Percentiles rank a stretch among this genome's conserved stretches.
These are phyloP conservation scores for Boletus sp. DNA, from an alignment of 1,284 basidiomycete genomes.

Conservation along the genomic window DNA sequence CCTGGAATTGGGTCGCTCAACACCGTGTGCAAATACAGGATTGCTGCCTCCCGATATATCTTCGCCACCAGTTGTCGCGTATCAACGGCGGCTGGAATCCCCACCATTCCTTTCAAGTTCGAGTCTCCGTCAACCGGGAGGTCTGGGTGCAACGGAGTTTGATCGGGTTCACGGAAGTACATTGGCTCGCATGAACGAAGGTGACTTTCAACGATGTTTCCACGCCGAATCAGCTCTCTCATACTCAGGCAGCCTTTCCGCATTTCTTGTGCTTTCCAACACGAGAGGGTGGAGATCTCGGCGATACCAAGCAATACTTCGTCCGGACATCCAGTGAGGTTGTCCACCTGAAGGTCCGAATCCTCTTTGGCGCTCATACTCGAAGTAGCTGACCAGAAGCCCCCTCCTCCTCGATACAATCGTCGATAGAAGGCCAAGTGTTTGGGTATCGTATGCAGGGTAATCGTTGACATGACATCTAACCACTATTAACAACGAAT, in stretches of 20 bases:
- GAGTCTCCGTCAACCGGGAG: constrained; percentile 32
- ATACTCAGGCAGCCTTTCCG: constrained; percentile 61
- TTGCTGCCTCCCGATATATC: constrained; percentile 64
- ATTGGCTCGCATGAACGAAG: constrained; percentile 41
- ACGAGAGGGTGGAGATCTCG: constrained; percentile 66
- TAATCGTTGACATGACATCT: constrained; percentile 67
- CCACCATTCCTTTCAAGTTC: constrained; percentile 24
- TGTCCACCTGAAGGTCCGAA: constrained; percentile 53
- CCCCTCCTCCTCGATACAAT: constrained; percentile 43
- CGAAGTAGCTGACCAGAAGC: constrained; percentile 34
- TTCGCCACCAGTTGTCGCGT: constrained; percentile 47
- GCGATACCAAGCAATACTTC: constrained; percentile 70
- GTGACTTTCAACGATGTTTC: constrained; percentile 60
- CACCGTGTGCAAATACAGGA: constrained; percentile 69
- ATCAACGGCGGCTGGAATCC: constrained; percentile 35
- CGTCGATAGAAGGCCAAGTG: constrained; percentile 63
- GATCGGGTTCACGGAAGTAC: constrained; percentile 31
- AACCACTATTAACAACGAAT: constrained; percentile 52
- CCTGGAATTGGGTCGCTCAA: constrained; percentile 64
- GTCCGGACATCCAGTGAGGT: constrained; percentile 70
- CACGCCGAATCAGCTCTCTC: constrained; percentile 64
- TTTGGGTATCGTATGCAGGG: constrained; percentile 56
- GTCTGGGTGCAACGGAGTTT: constrained; percentile 38
- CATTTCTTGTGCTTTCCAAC: constrained; percentile 66
- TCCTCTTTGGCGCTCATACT: constrained; percentile 29